Base-by-base conservation (phyloP, 2,329 filamentous ascomycete species). In the Akanthomyces dipterigenus region DNA sequence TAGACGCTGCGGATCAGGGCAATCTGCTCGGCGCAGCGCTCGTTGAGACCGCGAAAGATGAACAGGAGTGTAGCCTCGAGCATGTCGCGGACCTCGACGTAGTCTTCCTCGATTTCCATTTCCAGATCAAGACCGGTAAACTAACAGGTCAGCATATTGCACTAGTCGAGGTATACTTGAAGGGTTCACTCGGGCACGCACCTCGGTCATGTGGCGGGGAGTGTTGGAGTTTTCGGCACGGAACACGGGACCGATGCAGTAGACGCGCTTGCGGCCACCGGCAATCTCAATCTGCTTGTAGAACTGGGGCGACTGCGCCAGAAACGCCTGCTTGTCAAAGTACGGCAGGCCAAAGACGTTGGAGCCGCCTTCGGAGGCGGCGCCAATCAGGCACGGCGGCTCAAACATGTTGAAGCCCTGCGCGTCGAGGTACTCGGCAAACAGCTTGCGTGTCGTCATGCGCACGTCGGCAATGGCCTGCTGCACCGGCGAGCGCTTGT, bases 311-410 rank as follows among this genome's bases (percentile, higher is more conserved):
- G 85, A 89, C 73, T 93, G 90, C 6, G 90, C 90, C 22, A 95
- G 80, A 72, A 80, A 95, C 1, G 91, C 93, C 66, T 88, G 85
- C 70, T 88, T 85, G 67, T 89, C 90, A 74, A 98, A 98, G 77
- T 98, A 98, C 48, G 88, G 87, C 67, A 98, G 80, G 68, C 88
- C 83, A 75, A 99, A 98, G 45, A 98, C 93, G 72, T 93, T 96
- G 67, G 87, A 87, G 66, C 95, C 95, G 69, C 95, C 93, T 77
- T 99, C 95, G 4, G 91, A 95, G 5, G 95, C 90, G 16, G 93
- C 89, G 55, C 89, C 93, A 60, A 96, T 90, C 48, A 99, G 81
- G 73, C 92, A 93, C 11, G 95, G 92, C 2, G 93, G 90, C 73
- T 96, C 91, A 70, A 97, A 92, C 73, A 90, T 85, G 65, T 88